A percentile compares a stretch with the other conserved stretches of the same genome.
Evolutionary conservation across 129 eudicot genomes (phyloP).

Genomic region (Apium graveolens): DNA sequence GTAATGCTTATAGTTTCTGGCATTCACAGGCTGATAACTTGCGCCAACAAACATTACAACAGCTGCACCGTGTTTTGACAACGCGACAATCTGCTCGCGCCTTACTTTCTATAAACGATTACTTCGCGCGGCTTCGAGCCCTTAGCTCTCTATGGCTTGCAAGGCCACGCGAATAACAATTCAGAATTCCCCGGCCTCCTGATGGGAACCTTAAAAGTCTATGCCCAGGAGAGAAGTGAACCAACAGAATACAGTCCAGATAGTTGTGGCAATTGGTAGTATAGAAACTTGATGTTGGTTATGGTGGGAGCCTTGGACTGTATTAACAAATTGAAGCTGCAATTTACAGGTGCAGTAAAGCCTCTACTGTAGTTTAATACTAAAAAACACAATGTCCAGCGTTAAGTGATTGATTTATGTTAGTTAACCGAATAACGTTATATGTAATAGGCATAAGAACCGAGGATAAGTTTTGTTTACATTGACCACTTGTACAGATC

Average conservation of each 20-base stretch:
- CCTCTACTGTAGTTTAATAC: not conserved
- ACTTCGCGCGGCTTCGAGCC: constrained; percentile 89
- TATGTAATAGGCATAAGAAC: not conserved
- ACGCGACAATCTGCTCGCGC: constrained; percentile 96
- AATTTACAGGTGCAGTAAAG: not conserved
- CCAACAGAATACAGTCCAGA: not conserved
- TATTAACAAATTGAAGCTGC: not conserved
- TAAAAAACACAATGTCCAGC: not conserved
- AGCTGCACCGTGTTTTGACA: constrained; percentile 72
- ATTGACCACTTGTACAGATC: not conserved
- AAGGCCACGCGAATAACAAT: constrained; percentile 63
- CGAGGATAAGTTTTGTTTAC: not conserved
- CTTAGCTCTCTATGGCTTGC: constrained; percentile 97
- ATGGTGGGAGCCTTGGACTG: not conserved
- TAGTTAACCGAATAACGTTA: not conserved
- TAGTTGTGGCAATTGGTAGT: not conserved
- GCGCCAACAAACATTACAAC: constrained; percentile 84
- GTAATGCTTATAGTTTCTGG: constrained; percentile 7
- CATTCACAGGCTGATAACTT: constrained; percentile 71
- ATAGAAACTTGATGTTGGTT: not conserved
- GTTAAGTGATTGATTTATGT: not conserved
- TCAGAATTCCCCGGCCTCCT: not conserved
- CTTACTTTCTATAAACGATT: constrained; percentile 64
- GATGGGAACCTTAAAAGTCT: not conserved
- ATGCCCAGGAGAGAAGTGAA: not conserved